Conservation (phyloP, 2,329 filamentous ascomycete species). For the Blastomyces emzantsi region DNA sequence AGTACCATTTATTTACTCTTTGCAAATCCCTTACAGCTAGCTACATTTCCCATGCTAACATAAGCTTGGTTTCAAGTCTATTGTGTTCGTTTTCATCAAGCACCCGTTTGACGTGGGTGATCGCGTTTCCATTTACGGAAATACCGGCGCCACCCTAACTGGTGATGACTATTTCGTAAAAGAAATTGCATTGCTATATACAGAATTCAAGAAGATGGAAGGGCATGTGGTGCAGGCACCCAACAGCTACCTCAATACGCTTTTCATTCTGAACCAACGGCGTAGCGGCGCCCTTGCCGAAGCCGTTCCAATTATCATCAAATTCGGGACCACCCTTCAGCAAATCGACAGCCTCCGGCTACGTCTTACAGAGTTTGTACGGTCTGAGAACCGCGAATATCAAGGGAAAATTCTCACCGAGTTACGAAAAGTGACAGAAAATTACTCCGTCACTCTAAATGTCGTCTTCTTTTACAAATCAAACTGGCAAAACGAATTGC, state of each 20-base stretch:
- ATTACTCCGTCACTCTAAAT: slow-evolving; percentile 79
- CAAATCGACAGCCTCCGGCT: slow-evolving; percentile 75
- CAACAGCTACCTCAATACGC: slow-evolving; percentile 82
- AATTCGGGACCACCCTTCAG: slow-evolving; percentile 75
- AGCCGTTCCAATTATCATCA: slow-evolving; percentile 72
- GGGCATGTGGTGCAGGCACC: slow-evolving; percentile 93
- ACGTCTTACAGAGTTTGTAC: slow-evolving; percentile 73
- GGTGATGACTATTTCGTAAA: slow-evolving; percentile 97
- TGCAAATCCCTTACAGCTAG: slow-evolving; percentile 62
- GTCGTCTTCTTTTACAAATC: slow-evolving; percentile 97
- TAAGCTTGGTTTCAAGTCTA: slow-evolving; percentile 51
- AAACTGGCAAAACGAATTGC: slow-evolving; percentile 89
- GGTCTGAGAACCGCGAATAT: slow-evolving; percentile 79
- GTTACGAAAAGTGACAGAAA: slow-evolving; percentile 67
- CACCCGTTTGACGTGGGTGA: slow-evolving; percentile 96
- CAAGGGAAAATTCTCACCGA: slow-evolving; percentile 80
- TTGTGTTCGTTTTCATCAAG: slow-evolving; percentile 94
- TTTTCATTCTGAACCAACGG: slow-evolving; percentile 93
- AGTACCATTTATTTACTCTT: slow-evolving; percentile 59
- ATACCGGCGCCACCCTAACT: slow-evolving; percentile 64
- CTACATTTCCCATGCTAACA: background rate
- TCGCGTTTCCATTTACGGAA: slow-evolving; percentile 83
- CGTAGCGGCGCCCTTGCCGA: slow-evolving; percentile 83
- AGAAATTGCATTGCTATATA: slow-evolving; percentile 85
- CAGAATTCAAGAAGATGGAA: slow-evolving; percentile 98